phyloP scores from a whole-genome alignment of 148 eudicot genomes.

The Bassia scoparia region DNA sequence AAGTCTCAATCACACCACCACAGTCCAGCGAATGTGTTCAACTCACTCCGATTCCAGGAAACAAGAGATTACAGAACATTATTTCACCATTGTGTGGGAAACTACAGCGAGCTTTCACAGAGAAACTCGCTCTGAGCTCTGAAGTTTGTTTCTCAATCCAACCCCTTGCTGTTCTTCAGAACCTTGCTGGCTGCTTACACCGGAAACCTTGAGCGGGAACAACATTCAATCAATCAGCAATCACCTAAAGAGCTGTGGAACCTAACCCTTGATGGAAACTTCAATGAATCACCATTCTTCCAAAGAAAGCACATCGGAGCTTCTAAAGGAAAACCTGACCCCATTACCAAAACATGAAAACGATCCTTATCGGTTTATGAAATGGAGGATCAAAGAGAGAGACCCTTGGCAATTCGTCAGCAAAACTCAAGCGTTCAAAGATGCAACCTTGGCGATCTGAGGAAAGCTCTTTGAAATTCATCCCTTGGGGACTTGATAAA shows the following conservation, averaged over 20 bases:
- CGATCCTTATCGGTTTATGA: slow-evolving; percentile 56
- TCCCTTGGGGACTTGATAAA: slow-evolving; percentile 70
- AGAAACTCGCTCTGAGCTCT: slow-evolving; percentile 30
- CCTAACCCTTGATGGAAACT: slow-evolving; percentile 45
- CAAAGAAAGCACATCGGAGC: slow-evolving; percentile 3
- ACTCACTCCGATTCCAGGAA: slow-evolving; percentile 44
- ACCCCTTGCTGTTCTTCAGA: slow-evolving; percentile 22
- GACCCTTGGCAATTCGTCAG: slow-evolving; percentile 54
- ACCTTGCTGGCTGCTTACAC: background rate
- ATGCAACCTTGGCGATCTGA: slow-evolving; percentile 75
- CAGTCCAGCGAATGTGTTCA: slow-evolving; percentile 12
- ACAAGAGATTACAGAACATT: slow-evolving; percentile 70
- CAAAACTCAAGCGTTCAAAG: slow-evolving; percentile 61
- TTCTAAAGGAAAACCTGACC: slow-evolving; percentile 54
- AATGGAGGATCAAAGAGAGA: slow-evolving; percentile 90
- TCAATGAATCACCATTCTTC: background rate
- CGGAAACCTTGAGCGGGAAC: slow-evolving; percentile 43
- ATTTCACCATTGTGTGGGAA: slow-evolving; percentile 83
- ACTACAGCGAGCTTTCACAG: slow-evolving; percentile 70
- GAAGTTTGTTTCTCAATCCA: slow-evolving; percentile 20
- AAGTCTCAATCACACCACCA: slow-evolving; percentile 27
- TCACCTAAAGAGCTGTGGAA: background rate
- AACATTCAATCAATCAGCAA: slow-evolving; percentile 16
- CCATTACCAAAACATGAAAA: slow-evolving; percentile 27
- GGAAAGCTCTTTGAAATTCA: slow-evolving; percentile 76